Conservation (phyloP, 169 alveolate species). For the Hammondia hammondi region DNA sequence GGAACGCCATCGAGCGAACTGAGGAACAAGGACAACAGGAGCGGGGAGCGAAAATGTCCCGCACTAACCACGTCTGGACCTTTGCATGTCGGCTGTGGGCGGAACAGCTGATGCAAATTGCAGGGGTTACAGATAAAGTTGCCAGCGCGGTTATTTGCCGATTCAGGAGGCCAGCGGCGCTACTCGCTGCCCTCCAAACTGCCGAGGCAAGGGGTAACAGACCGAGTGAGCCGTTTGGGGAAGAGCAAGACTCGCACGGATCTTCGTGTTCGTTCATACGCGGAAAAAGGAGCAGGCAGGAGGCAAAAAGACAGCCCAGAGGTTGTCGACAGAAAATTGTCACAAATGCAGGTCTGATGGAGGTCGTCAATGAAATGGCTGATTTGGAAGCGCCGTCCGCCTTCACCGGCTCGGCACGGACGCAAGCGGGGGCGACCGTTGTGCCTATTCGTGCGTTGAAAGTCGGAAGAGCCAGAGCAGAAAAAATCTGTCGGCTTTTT, state of each 20-base stretch:
- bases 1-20: background rate
- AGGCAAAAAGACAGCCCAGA: background rate
- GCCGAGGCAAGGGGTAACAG: background rate
- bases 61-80: background rate
- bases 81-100: conserved; percentile 47
- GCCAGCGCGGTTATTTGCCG: conserved; percentile 18
- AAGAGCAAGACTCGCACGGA: background rate
- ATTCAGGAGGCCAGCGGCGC: conserved; percentile 23
- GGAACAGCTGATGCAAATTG: conserved; percentile 30
- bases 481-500: conserved; percentile 16
- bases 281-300: background rate
- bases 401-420: background rate
- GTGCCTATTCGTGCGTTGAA: background rate
- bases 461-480: background rate
- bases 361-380: background rate
- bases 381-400: background rate
- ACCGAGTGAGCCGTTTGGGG: background rate
- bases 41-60: background rate
- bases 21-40: background rate
- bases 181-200: background rate
- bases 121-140: conserved; percentile 28
- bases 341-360: background rate
- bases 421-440: background rate
- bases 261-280: background rate
- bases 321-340: background rate